Evolutionary conservation across 805 yeast species (phyloP).

Genomic region (Spathaspora passalidarum): DNA sequence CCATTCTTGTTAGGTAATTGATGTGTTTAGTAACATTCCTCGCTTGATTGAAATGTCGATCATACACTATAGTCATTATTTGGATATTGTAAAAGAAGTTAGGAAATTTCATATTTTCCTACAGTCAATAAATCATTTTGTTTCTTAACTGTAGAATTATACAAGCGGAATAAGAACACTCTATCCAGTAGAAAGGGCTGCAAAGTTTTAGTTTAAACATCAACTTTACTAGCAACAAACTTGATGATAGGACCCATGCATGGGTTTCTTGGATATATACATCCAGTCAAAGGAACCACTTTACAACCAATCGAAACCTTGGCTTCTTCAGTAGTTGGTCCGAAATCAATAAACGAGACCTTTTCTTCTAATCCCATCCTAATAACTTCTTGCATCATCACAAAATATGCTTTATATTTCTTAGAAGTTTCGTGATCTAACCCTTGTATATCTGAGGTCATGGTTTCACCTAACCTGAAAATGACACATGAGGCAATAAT

Average conservation of each 20-base stretch:
- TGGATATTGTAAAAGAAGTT: too few species aligned
- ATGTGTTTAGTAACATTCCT: not conserved
- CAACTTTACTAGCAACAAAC: conserved; percentile 16
- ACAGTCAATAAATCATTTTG: too few species aligned
- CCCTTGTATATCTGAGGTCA: conserved; percentile 45
- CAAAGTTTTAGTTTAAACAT: too few species aligned
- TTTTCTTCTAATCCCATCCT: conserved; percentile 36
- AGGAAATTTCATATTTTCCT: too few species aligned
- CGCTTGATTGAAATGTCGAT: conserved; percentile 8
- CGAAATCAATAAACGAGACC: conserved; percentile 40
- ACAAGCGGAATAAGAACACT: too few species aligned
- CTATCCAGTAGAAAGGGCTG: too few species aligned
- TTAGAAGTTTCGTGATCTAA: conserved; percentile 37
- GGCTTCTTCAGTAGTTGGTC: conserved; percentile 44
- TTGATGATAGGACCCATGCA: conserved; percentile 11
- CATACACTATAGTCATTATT: conserved; percentile 6
- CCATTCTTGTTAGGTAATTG: too few species aligned
- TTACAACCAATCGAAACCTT: conserved; percentile 39
- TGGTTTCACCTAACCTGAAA: conserved; percentile 41
- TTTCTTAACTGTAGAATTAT: too few species aligned
- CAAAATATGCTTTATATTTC: conserved; percentile 41
- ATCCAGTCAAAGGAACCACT: conserved; percentile 36
- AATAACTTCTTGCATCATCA: conserved; percentile 47
- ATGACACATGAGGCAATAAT: conserved; percentile 40
- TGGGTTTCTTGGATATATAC: conserved; percentile 27